Evolutionary conservation across 805 yeast genomes (phyloP).

Genomic region (Saccharomycopsis oosterbeekiorum): DNA sequence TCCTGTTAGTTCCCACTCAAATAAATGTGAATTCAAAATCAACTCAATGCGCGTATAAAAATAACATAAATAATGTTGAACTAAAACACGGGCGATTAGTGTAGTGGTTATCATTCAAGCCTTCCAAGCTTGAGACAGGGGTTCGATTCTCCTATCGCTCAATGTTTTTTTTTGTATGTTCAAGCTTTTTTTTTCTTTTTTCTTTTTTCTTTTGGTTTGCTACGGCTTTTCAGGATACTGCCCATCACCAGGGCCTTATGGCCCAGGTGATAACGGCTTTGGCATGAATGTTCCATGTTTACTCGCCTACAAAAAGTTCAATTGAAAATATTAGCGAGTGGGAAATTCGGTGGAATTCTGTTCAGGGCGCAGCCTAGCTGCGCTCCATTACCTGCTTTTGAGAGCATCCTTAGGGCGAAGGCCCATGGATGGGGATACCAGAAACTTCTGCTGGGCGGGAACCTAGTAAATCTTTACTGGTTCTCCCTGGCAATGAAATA

Average conservation of each 20-base stretch:
- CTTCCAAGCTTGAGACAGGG: conserved; percentile 19
- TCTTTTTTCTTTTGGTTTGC: too few relatives aligned
- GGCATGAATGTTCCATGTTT: conserved; percentile 9
- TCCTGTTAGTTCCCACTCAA: too few relatives aligned
- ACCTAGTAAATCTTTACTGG: not conserved
- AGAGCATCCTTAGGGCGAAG: conserved; percentile 11
- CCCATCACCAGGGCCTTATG: not conserved
- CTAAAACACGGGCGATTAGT: conserved; percentile 11
- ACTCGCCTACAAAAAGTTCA: conserved; percentile 9
- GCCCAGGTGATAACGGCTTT: not conserved
- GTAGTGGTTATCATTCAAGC: conserved; percentile 18
- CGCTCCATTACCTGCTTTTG: conserved; percentile 1
- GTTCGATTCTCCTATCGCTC: conserved; percentile 19
- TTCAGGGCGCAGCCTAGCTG: not conserved
- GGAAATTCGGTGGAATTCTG: conserved; percentile 14
- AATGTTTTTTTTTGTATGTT: not conserved
- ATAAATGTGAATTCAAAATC: too few relatives aligned
- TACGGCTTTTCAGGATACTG: too few relatives aligned
- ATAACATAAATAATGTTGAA: too few relatives aligned
- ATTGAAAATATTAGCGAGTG: conserved; percentile 4
- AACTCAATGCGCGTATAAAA: too few relatives aligned
- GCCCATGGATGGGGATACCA: conserved; percentile 8
- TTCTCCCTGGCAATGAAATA: not conserved
- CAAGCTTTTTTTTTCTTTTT: too few relatives aligned
- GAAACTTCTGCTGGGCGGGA: conserved; percentile 1